Conservation (phyloP, 2,329 filamentous ascomycete species). For the Penicillium sp. region DNA sequence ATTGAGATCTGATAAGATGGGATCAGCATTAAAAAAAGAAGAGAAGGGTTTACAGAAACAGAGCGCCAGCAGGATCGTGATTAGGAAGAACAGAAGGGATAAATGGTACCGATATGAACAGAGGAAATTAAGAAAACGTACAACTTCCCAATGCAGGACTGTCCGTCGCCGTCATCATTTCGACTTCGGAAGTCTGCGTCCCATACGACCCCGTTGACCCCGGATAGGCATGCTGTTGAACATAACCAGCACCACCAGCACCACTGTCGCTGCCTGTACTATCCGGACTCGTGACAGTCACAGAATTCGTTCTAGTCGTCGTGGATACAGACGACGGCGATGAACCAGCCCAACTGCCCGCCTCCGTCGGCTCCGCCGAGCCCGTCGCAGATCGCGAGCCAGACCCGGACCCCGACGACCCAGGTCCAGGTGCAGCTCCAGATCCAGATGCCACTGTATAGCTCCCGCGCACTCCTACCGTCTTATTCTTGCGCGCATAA, state of each 20-base stretch:
- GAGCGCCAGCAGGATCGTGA: neutral
- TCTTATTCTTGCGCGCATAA: slow-evolving; percentile 8
- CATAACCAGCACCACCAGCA: slow-evolving; percentile 3
- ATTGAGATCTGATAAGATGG: slow-evolving; percentile 11
- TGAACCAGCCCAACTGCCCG: slow-evolving; percentile 28
- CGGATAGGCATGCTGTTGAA: slow-evolving; percentile 13
- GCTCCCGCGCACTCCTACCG: neutral
- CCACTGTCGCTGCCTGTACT: slow-evolving; percentile 32
- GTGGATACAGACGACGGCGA: slow-evolving; percentile 28
- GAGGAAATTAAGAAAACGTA: neutral
- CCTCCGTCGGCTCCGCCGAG: slow-evolving; percentile 13
- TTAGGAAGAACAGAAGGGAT: neutral
- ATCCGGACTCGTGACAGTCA: slow-evolving; percentile 30
- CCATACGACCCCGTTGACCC: slow-evolving; percentile 17
- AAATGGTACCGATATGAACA: neutral
- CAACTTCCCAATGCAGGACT: slow-evolving; percentile 1
- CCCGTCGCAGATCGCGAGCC: neutral
- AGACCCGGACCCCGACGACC: neutral
- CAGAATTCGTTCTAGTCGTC: slow-evolving; percentile 26
- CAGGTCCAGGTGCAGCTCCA: neutral
- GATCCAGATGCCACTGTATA: neutral
- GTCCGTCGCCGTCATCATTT: slow-evolving; percentile 1
- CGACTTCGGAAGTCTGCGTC: slow-evolving; percentile 8
- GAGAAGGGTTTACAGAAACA: neutral
- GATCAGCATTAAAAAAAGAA: neutral